These are phyloP conservation scores for Suhomyces terraborum DNA, from an alignment of 1,139 yeast genomes.

Conservation along the genomic window DNA sequence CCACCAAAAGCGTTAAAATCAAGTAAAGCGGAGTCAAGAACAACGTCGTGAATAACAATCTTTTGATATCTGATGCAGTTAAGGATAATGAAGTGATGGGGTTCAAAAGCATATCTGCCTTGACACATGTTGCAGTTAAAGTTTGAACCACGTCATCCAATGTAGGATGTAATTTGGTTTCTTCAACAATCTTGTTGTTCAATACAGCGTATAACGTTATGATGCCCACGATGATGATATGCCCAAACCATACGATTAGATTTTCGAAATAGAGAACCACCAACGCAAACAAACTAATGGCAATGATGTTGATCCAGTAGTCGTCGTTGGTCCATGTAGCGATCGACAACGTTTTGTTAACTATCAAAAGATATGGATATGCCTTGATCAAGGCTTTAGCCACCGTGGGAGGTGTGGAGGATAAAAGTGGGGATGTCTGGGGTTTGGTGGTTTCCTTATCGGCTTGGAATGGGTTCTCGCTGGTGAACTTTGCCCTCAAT, in stretches of 20 bases:
- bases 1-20: constrained; percentile 61
- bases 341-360: constrained; percentile 68
- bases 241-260: constrained; percentile 77
- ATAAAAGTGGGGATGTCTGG: constrained; percentile 63
- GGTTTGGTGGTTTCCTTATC: constrained; percentile 31
- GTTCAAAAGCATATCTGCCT: constrained; percentile 72
- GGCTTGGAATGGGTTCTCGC: constrained; percentile 11
- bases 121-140: constrained; percentile 70
- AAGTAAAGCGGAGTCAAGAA: constrained; percentile 84
- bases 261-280: constrained; percentile 72
- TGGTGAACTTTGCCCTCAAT: constrained; percentile 19
- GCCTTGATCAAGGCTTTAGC: constrained; percentile 79
- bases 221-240: constrained; percentile 67
- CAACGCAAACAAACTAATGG: constrained; percentile 59
- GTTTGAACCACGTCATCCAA: constrained; percentile 87
- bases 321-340: constrained; percentile 93
- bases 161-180: constrained; percentile 71
- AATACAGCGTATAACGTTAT: constrained; percentile 67
- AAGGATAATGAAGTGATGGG: constrained; percentile 75
- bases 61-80: constrained; percentile 74
- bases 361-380: constrained; percentile 77
- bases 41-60: constrained; percentile 79
- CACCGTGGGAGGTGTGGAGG: constrained; percentile 88
- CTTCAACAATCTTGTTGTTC: constrained; percentile 50
- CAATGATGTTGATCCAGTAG: constrained; percentile 69